Conservation (phyloP, 768 basidiomycete genomes). For the Albatrellus ellisii region DNA sequence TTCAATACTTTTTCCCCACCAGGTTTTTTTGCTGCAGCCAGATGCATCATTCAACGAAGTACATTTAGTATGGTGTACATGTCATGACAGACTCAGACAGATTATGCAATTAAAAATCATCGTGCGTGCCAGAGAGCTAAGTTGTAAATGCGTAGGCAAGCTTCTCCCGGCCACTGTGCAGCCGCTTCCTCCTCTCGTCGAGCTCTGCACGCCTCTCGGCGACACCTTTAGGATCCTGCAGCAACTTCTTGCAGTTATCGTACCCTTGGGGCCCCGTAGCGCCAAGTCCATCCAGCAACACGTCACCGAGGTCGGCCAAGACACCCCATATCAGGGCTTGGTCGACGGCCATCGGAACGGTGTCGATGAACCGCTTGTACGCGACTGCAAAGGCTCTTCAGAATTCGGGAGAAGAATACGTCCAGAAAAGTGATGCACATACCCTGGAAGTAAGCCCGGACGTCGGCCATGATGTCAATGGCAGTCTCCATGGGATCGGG, state of each 20-base stretch:
- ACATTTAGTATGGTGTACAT: too few species aligned
- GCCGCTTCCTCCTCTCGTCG: constrained; percentile 35
- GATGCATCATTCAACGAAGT: too few species aligned
- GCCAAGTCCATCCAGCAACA: constrained; percentile 34
- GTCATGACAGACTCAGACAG: too few species aligned
- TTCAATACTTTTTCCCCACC: too few species aligned
- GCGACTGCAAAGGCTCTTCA: constrained; percentile 26
- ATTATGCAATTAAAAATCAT: too few species aligned
- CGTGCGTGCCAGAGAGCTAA: too few species aligned
- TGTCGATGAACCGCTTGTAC: constrained; percentile 32
- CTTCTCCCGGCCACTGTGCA: constrained; percentile 33
- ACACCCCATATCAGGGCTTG: constrained; percentile 41
- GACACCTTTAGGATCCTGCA: constrained; percentile 36
- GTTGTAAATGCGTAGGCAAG: too few species aligned
- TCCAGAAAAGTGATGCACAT: constrained; percentile 6
- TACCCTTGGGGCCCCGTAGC: constrained; percentile 35
- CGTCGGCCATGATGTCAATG: constrained; percentile 54
- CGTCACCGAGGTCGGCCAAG: constrained; percentile 30
- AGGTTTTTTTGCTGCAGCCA: too few species aligned
- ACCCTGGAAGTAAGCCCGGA: constrained; percentile 71
- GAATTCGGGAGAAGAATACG: not conserved
- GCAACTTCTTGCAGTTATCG: constrained; percentile 33
- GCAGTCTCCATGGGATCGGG: constrained; percentile 41
- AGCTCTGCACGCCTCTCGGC: constrained; percentile 34
- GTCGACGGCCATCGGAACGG: constrained; percentile 30